Evolutionary conservation across 805 yeast genomes (phyloP), one percentile per base, ranked within the genome.

Genomic region (Tetrapisispora phaffii): DNA sequence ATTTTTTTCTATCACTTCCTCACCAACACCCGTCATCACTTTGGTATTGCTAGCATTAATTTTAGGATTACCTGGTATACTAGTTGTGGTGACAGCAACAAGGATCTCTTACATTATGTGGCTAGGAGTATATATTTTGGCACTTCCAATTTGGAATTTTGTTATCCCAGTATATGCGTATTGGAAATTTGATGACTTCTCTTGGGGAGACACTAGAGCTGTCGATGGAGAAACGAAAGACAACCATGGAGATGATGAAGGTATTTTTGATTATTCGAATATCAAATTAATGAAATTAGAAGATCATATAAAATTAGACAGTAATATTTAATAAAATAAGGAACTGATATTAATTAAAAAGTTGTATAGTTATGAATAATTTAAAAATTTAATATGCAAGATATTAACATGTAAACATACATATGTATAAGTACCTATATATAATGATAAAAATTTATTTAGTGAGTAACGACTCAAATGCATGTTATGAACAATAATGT

Each of bases 161-260:
- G 79, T 87, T 3, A 71, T 88, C 39, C 97, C 97, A 2, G 60
- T 79, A 9, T 87, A 88, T 64, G 83, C 96, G 0, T 88, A 73
- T 63, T 88, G 97, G 97, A 87, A 87, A 59, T 87, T 88, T 65
- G 97, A 88, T 65, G 96, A 88, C 61, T 89, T 88, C 66, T 79
- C 88, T 60, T 88, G 97, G 97, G 96, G 97, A 59, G 95, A 86
- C 49, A 89, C 96, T 1, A 74, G 96, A 70, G 74, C 80, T 16
- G 77, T 87, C 40, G 75, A 75, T 21, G 82, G 79, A 17, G 87
- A 77, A 12, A 85, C 76, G 34, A 79, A 72, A n/a, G 24, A 42
- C 4, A 39, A 22, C 7, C 39, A 44, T 16, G 48, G 41, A 55
- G 37, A 85, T 59, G 83, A 77, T 37, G 84, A 76, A 38, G 97